phyloP scores from a whole-genome alignment of 2,329 filamentous ascomycete species.

The Ophidiomyces ophidiicola region DNA sequence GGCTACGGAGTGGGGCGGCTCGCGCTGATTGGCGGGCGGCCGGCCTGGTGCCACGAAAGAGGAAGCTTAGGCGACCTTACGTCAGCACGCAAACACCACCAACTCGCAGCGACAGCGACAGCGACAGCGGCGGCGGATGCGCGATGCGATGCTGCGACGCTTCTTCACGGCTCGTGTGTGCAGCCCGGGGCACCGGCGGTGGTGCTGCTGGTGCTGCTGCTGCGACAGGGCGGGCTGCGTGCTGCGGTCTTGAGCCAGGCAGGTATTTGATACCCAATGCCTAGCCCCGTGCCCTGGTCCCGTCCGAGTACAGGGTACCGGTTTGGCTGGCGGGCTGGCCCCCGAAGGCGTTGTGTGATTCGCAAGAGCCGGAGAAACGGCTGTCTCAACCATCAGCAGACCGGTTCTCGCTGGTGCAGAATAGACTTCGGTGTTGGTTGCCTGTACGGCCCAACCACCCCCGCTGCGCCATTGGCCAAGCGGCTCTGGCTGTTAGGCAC shows the following conservation, averaged over 20 bases:
- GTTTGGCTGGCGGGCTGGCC: no score
- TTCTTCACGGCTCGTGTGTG: no score
- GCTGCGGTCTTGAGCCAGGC: no score
- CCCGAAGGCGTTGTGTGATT: no score
- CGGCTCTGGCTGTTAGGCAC: constrained; percentile 14
- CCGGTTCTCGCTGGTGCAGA: no score
- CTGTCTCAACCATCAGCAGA: no score
- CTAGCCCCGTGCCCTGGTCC: background rate
- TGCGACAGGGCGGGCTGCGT: no score
- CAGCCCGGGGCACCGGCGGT: no score
- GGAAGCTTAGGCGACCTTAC: constrained; percentile 11
- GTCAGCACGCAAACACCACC: constrained; percentile 1
- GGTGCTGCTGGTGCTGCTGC: no score
- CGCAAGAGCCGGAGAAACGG: no score
- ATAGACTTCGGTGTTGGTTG: background rate
- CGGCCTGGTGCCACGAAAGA: constrained; percentile 31
- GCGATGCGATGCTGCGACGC: no score
- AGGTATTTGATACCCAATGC: constrained; percentile 7
- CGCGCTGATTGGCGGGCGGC: constrained; percentile 7
- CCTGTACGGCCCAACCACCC: constrained; percentile 1
- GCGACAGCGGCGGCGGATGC: background rate
- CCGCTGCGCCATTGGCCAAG: constrained; percentile 1
- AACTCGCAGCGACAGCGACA: background rate
- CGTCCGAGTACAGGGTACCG: background rate
- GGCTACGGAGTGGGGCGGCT: constrained; percentile 2